Conservation (phyloP, 495 filamentous ascomycete species). For the Endocarpon pusillum region DNA sequence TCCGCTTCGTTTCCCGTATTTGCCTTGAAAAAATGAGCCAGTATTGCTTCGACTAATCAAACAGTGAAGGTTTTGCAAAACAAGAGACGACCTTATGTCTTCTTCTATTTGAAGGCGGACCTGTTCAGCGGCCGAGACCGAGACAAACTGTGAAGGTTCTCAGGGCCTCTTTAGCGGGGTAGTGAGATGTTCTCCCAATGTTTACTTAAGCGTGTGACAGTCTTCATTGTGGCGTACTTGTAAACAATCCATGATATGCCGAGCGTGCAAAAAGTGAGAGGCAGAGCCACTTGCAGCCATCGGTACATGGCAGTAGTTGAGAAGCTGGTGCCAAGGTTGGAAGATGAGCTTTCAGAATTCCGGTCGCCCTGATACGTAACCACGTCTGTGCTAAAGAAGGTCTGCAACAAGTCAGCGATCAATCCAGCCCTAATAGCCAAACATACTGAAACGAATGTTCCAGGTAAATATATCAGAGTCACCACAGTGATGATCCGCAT, state of each 20-base stretch:
- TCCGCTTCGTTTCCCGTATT: too few relatives aligned
- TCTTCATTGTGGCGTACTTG: neutral
- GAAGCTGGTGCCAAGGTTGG: slow-evolving; percentile 9
- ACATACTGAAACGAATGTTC: slow-evolving; percentile 28
- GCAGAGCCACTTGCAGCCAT: slow-evolving; percentile 27
- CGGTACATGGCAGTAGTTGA: slow-evolving; percentile 19
- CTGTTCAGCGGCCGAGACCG: too few relatives aligned
- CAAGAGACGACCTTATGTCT: too few relatives aligned
- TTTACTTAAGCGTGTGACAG: too few relatives aligned
- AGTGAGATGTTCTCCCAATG: too few relatives aligned
- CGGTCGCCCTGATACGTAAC: slow-evolving; percentile 23
- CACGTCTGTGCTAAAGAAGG: slow-evolving; percentile 30
- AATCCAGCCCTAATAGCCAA: slow-evolving; percentile 20
- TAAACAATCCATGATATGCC: slow-evolving; percentile 1
- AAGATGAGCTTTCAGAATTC: neutral
- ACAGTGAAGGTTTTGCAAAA: too few relatives aligned
- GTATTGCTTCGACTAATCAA: too few relatives aligned
- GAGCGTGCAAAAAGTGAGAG: slow-evolving; percentile 18
- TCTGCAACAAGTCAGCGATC: slow-evolving; percentile 20
- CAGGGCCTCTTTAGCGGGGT: too few relatives aligned
- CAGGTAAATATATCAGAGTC: slow-evolving; percentile 26
- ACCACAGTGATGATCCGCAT: slow-evolving; percentile 25
- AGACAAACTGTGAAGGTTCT: too few relatives aligned
- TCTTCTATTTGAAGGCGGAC: too few relatives aligned
- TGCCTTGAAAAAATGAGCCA: too few relatives aligned